These are phyloP conservation scores for Babesia bovis DNA, from an alignment of 169 alveolate genomes.

Conservation along the genomic window DNA sequence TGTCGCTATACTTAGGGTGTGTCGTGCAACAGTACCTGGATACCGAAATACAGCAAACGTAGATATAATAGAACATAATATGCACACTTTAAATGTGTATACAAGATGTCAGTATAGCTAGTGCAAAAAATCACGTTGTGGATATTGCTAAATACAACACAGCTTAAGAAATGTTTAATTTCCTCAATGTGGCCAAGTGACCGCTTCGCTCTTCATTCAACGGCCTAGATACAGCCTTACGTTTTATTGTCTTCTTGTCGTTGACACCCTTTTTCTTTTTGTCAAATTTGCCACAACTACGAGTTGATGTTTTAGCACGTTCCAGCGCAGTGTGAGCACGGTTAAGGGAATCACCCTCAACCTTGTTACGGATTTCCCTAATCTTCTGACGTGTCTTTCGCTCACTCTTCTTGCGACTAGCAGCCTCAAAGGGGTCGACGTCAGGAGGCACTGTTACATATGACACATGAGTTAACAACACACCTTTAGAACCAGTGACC, in stretches of 20 bases:
- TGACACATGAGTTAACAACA: neutral
- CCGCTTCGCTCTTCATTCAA: conserved; percentile 42
- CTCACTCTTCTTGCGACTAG: conserved; percentile 28
- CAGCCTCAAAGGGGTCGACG: conserved; percentile 36
- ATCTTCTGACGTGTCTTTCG: conserved; percentile 55
- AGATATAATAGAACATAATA: no score
- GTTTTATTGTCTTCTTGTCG: conserved; percentile 23
- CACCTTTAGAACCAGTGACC: conserved; percentile 34
- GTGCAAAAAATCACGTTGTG: no score
- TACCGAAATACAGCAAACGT: no score
- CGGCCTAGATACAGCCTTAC: conserved; percentile 41
- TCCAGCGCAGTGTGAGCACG: conserved; percentile 21
- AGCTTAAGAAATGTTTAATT: conserved; percentile 23
- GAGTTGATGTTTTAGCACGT: conserved; percentile 29
- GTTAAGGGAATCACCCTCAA: conserved; percentile 25
- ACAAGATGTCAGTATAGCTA: no score
- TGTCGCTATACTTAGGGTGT: no score
- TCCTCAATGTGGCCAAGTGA: conserved; percentile 56
- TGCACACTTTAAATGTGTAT: no score
- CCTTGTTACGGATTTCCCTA: conserved; percentile 65
- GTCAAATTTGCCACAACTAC: conserved; percentile 51
- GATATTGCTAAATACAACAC: neutral
- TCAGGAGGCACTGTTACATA: conserved; percentile 22
- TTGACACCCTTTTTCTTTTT: conserved; percentile 48
- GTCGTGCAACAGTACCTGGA: no score